phyloP scores from a whole-genome alignment of 352 stramenopile species.

The Globisporangium nodosum region DNA sequence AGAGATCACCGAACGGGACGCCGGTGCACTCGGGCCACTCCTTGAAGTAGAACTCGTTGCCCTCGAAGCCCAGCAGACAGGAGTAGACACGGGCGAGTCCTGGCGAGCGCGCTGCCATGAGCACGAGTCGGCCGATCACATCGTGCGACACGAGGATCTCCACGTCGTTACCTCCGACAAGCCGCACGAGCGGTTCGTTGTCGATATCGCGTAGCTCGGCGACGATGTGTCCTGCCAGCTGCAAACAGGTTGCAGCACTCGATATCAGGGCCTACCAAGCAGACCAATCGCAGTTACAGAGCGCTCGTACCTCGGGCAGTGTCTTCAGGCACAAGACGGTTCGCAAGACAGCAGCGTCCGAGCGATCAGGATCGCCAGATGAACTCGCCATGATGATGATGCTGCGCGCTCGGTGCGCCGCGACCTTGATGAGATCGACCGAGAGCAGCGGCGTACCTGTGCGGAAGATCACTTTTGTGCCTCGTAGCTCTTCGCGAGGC shows the following conservation, averaged over 20 bases:
- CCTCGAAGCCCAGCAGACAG: constrained; percentile 78
- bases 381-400: constrained; percentile 83
- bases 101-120: constrained; percentile 80
- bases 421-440: constrained; percentile 77
- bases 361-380: constrained; percentile 69
- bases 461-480: constrained; percentile 78
- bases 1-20: constrained; percentile 54
- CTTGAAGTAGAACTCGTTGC: constrained; percentile 89
- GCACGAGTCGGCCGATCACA: constrained; percentile 83
- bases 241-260: background rate
- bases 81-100: constrained; percentile 71
- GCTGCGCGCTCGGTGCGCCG: constrained; percentile 57
- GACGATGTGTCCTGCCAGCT: constrained; percentile 76
- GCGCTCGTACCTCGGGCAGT: constrained; percentile 32
- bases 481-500: constrained; percentile 45
- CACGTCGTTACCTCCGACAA: constrained; percentile 73
- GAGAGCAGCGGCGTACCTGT: constrained; percentile 75
- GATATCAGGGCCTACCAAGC: background rate
- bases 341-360: constrained; percentile 68
- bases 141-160: constrained; percentile 87
- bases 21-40: constrained; percentile 77
- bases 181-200: constrained; percentile 72
- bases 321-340: constrained; percentile 82
- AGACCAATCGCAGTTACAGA: background rate
- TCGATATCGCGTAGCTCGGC: constrained; percentile 86